Conservation (phyloP, 768 basidiomycete species). For the Macrolepiota dolichaula region DNA sequence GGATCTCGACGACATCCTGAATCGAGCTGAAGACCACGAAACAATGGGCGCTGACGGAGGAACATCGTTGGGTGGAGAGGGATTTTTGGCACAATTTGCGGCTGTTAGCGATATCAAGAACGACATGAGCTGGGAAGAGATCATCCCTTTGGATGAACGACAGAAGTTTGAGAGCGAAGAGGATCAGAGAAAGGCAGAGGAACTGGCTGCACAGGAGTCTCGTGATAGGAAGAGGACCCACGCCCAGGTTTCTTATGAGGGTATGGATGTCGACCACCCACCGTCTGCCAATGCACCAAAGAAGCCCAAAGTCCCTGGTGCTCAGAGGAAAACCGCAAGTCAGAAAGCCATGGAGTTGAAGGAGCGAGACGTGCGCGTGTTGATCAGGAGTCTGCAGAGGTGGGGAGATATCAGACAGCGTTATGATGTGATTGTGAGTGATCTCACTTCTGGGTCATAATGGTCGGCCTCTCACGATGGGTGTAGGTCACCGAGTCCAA, state of each 20-base stretch:
- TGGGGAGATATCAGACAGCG: slow-evolving; percentile 97
- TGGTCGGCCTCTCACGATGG: slow-evolving; percentile 3
- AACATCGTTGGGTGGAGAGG: slow-evolving; percentile 95
- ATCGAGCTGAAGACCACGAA: slow-evolving; percentile 95
- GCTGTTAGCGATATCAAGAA: slow-evolving; percentile 97
- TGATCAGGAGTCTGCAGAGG: slow-evolving; percentile 91
- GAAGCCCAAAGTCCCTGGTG: slow-evolving; percentile 69
- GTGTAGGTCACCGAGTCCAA: slow-evolving; percentile 82
- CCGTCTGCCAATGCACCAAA: slow-evolving; percentile 58
- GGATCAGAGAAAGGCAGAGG: slow-evolving; percentile 68
- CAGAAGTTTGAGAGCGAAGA: slow-evolving; percentile 76
- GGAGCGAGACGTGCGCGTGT: slow-evolving; percentile 93
- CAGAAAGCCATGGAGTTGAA: slow-evolving; percentile 97
- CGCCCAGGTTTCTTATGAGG: slow-evolving; percentile 86
- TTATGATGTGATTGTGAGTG: slow-evolving; percentile 88
- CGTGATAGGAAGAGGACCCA: slow-evolving; percentile 80
- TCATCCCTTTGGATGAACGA: slow-evolving; percentile 92
- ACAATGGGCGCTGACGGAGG: slow-evolving; percentile 85
- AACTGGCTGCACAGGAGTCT: slow-evolving; percentile 63
- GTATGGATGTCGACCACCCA: slow-evolving; percentile 87
- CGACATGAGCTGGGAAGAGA: slow-evolving; percentile 99
- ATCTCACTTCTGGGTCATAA: not conserved
- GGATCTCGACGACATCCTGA: slow-evolving; percentile 98
- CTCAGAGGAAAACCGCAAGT: slow-evolving; percentile 83
- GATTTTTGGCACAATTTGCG: slow-evolving; percentile 93